Conservation (phyloP, 495 filamentous ascomycete genomes). For the Neurospora sp. region DNA sequence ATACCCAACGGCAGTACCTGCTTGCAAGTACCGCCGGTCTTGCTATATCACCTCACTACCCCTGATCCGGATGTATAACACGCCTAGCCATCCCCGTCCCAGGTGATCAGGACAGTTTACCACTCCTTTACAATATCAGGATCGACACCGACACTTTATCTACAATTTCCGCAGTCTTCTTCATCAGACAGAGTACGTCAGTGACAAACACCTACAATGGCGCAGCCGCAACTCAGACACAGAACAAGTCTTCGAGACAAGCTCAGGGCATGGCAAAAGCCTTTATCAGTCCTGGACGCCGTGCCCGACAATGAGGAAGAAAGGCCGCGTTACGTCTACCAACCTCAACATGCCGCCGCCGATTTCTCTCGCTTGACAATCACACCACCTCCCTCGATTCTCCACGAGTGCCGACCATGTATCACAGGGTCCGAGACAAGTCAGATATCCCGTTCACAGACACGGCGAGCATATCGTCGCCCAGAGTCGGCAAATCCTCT, state of each 20-base stretch:
- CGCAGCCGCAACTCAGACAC: slow-evolving; percentile 14
- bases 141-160: background rate
- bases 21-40: background rate
- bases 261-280: slow-evolving; percentile 13
- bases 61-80: background rate
- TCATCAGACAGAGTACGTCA: background rate
- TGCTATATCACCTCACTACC: background rate
- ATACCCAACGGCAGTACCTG: background rate
- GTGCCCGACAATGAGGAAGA: slow-evolving; percentile 5
- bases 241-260: slow-evolving; percentile 18
- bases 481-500: background rate
- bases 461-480: background rate
- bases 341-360: slow-evolving; percentile 22
- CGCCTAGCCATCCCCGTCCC: background rate
- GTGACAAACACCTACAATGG: background rate
- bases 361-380: slow-evolving; percentile 18
- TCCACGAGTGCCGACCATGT: background rate
- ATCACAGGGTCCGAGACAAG: background rate
- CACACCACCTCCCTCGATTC: background rate
- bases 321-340: slow-evolving; percentile 13
- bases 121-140: background rate
- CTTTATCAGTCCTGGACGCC: background rate
- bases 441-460: background rate
- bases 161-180: background rate
- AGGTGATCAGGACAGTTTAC: background rate